Percentiles rank a stretch among this genome's conserved stretches.
phyloP scores from a whole-genome alignment of 495 filamentous ascomycete genomes.

The Collariella sp. region DNA sequence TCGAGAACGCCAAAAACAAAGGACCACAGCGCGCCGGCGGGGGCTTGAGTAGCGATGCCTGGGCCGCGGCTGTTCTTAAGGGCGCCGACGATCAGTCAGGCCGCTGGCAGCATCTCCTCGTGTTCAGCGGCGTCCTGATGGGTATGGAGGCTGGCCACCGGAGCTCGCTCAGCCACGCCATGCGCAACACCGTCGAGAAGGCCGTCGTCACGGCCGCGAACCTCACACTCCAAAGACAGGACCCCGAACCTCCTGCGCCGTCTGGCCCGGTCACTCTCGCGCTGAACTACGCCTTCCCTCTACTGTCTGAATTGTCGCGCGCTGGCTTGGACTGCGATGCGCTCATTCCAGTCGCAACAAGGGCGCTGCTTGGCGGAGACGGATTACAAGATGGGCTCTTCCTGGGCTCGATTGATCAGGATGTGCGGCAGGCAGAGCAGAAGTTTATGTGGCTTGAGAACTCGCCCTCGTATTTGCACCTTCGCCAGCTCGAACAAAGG shows the following conservation, averaged over 20 bases:
- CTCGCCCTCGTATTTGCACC: slow-evolving; percentile 49
- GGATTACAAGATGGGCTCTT: slow-evolving; percentile 81
- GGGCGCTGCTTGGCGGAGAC: slow-evolving; percentile 56
- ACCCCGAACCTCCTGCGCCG: slow-evolving; percentile 43
- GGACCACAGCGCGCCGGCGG: slow-evolving; percentile 34
- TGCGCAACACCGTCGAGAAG: slow-evolving; percentile 64
- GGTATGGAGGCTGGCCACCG: slow-evolving; percentile 67
- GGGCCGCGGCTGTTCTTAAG: slow-evolving; percentile 73
- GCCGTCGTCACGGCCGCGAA: slow-evolving; percentile 74
- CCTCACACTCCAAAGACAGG: slow-evolving; percentile 46
- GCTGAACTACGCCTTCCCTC: slow-evolving; percentile 68
- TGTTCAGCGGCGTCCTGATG: slow-evolving; percentile 72
- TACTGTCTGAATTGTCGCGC: slow-evolving; percentile 53
- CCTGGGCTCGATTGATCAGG: slow-evolving; percentile 64
- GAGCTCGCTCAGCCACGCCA: slow-evolving; percentile 49
- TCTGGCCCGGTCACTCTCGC: slow-evolving; percentile 58
- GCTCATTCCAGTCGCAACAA: slow-evolving; percentile 61
- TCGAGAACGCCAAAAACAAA: slow-evolving; percentile 43
- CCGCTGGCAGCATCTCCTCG: slow-evolving; percentile 79
- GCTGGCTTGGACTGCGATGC: slow-evolving; percentile 60
- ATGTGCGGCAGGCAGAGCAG: slow-evolving; percentile 56
- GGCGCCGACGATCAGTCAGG: slow-evolving; percentile 78
- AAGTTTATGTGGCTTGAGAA: slow-evolving; percentile 64
- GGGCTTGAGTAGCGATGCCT: slow-evolving; percentile 57
- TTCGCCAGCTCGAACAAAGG: slow-evolving; percentile 50